Conservation (phyloP, 2,329 filamentous ascomycete genomes). For the Cercospora zeina region DNA sequence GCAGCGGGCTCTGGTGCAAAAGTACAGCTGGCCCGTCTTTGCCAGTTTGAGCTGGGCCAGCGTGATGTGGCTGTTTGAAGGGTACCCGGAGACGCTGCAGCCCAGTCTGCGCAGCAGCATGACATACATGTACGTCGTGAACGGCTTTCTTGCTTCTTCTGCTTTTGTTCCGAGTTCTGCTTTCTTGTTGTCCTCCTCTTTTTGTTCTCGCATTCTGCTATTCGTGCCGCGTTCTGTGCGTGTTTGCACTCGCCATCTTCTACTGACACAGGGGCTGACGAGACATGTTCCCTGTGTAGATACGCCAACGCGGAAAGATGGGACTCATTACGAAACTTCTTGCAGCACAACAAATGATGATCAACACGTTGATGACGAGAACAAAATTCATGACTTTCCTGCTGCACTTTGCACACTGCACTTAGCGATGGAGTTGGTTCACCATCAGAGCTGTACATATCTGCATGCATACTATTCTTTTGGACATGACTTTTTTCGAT, state of each 20-base stretch:
- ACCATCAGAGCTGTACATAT: conserved; percentile 10
- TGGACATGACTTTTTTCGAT: not conserved
- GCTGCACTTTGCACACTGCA: not conserved
- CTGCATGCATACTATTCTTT: not conserved
- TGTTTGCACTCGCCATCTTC: conserved; percentile 9
- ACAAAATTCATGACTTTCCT: not conserved
- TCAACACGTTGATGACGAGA: not conserved
- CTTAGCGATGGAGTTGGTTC: not conserved
- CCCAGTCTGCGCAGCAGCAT: conserved; percentile 90
- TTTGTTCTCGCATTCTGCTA: not conserved
- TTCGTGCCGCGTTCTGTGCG: conserved; percentile 19
- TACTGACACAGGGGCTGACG: conserved; percentile 39
- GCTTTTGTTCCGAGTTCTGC: not conserved
- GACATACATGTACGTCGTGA: conserved; percentile 81
- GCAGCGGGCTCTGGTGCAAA: conserved; percentile 44
- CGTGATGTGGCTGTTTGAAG: conserved; percentile 94
- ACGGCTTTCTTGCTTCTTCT: conserved; percentile 17
- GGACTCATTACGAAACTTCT: conserved; percentile 79
- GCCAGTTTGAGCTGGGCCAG: conserved; percentile 85
- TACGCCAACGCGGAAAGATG: conserved; percentile 82
- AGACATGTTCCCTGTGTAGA: conserved; percentile 44
- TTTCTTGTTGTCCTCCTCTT: not conserved
- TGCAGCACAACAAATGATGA: conserved; percentile 71
- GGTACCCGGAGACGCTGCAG: conserved; percentile 89
- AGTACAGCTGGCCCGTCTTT: conserved; percentile 89